These are phyloP conservation scores for Aspergillus cristatus DNA, from an alignment of 495 filamentous ascomycete genomes.

Conservation along the genomic window DNA sequence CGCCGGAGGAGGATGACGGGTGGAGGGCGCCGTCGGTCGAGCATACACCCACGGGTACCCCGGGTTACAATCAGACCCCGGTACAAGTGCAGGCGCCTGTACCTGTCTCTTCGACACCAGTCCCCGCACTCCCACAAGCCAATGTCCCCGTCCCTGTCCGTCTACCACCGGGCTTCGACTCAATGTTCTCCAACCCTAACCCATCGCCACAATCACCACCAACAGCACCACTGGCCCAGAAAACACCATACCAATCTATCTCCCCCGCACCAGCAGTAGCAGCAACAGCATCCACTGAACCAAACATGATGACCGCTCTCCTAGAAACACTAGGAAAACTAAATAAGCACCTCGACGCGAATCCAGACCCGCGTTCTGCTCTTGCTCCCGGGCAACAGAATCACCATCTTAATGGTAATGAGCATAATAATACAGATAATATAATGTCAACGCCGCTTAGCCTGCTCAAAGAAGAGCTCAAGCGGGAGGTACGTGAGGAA, in stretches of 20 bases:
- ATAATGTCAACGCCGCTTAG: neutral
- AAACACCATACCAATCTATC: too few species aligned
- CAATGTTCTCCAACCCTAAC: constrained; percentile 22
- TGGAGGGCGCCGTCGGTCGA: constrained; percentile 7
- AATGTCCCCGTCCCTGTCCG: constrained; percentile 11
- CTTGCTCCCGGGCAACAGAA: constrained; percentile 1
- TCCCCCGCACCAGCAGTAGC: neutral
- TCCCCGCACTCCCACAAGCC: constrained; percentile 2
- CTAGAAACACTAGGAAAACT: constrained; percentile 30
- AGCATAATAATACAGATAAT: neutral
- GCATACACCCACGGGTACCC: too few species aligned
- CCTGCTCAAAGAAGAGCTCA: constrained; percentile 28
- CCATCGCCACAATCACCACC: constrained; percentile 1
- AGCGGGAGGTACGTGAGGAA: constrained; percentile 23
- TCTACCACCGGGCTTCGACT: constrained; percentile 31
- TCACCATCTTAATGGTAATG: neutral
- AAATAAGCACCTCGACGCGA: constrained; percentile 29
- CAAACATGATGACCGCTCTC: constrained; percentile 23
- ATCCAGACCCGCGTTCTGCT: constrained; percentile 10
- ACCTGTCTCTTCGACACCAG: too few species aligned
- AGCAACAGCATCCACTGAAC: constrained; percentile 6
- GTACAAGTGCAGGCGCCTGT: too few species aligned
- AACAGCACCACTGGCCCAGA: neutral
- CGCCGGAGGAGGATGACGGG: constrained; percentile 2
- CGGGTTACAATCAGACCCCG: too few species aligned